Base-by-base conservation (phyloP, 1,139 yeast species). In the Eremothecium cymbalariae region DNA sequence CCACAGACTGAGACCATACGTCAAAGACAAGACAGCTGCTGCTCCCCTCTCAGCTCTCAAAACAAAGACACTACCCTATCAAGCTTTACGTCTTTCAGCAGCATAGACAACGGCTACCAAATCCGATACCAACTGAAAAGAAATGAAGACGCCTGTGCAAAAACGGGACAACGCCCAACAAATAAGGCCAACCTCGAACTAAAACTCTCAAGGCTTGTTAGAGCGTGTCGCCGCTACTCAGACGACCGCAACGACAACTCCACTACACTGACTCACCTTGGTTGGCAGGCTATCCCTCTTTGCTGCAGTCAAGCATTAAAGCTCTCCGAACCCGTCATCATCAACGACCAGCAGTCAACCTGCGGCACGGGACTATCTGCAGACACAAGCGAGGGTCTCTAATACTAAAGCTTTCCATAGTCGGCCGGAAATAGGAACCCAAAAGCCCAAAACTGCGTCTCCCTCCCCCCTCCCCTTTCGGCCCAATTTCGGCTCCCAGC, bases 21-120 rank as follows among this genome's bases (percentile, higher is more conserved):
- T n/a, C n/a, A n/a, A n/a, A n/a, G n/a, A n/a, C n/a, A n/a, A n/a
- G n/a, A n/a, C n/a, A n/a, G n/a, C n/a, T n/a, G n/a, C n/a, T n/a
- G n/a, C n/a, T n/a, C n/a, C n/a, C n/a, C n/a, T n/a, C n/a, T n/a
- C n/a, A n/a, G n/a, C n/a, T n/a, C n/a, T n/a, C n/a, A n/a, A n/a
- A n/a, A n/a, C n/a, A n/a, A n/a, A n/a, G n/a, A n/a, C n/a, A n/a
- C n/a, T n/a, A n/a, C n/a, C n/a, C n/a, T 33, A 28, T 33, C 35
- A 15, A 32, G 35, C 22, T 32, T 32, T 13, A 32, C 31, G 3
- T 32, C 35, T 8, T 32, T 26, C 20, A 32, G 31, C 13, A 32
- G 35, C 12, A 17, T 27, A 16, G 35, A 32, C 9, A 22, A 27
- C 13, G 35, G 35, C 3, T 32, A 32, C 18, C 26, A 32, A 16